Conservation (phyloP, 23 red algal genomes). For the Gracilaria vermiculophylla region DNA sequence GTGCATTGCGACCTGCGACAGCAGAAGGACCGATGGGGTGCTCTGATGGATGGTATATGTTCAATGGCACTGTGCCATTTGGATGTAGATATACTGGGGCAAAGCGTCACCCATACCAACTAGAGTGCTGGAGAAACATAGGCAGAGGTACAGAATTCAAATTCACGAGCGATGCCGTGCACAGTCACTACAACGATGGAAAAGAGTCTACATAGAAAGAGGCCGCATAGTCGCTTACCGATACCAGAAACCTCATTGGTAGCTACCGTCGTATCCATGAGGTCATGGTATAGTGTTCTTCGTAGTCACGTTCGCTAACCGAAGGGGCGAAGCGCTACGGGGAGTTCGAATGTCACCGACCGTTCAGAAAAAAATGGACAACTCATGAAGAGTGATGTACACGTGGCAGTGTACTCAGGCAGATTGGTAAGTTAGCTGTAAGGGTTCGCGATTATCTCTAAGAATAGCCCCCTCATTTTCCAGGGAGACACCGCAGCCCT, state of each 20-base stretch:
- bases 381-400: too few species aligned
- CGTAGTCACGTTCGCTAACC: too few species aligned
- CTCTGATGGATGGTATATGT: constrained; percentile 43
- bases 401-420: too few species aligned
- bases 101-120: constrained; percentile 25
- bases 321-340: too few species aligned
- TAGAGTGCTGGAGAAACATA: constrained; percentile 42
- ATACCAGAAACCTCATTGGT: not conserved
- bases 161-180: constrained; percentile 38
- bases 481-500: too few species aligned
- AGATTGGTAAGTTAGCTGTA: too few species aligned
- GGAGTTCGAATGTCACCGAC: too few species aligned
- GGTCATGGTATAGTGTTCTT: too few species aligned
- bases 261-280: too few species aligned
- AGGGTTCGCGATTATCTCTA: too few species aligned
- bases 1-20: constrained; percentile 31
- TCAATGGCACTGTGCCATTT: constrained; percentile 43
- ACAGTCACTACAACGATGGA: constrained; percentile 29
- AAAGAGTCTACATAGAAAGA: not conserved
- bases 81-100: constrained; percentile 46
- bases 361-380: too few species aligned
- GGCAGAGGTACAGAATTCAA: constrained; percentile 51
- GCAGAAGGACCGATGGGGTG: constrained; percentile 53
- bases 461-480: too few species aligned
- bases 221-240: not conserved